Base-by-base conservation (phyloP, 1,284 basidiomycete genomes). In the Microbotryum saponariae region DNA sequence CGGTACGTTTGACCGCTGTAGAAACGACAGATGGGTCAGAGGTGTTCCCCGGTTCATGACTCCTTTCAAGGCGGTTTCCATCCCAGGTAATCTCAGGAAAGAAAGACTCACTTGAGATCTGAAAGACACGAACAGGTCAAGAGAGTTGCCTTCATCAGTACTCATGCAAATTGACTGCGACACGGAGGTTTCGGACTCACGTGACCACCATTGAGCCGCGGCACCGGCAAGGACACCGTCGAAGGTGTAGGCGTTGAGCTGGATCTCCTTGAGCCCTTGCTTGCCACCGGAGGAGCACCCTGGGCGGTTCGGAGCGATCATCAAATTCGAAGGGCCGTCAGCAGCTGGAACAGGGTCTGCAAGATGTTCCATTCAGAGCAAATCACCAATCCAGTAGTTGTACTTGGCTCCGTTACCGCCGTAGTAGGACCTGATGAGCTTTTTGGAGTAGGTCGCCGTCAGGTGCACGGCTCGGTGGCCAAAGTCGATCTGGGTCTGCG, bases 271-370 rank as follows among this genome's bases (percentile, higher is more conserved):
- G 3, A 66, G 33, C 6, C 69, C 70, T 50, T 72, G 70, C 54
- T 70, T 70, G 29, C 70, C 70, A 25, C 70, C 70, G 1, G 57
- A 60, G 3, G 70, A 72, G 63, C 69, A 72, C 1, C 68, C 68
- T 42, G 37, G 6, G 16, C 37, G 37, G 16, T 31, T 31, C 29
- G 29, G 9, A 8, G 8, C 29, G 25, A 16, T 14, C 53, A 57
- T 16, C 14, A 42, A 42, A 42, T 2, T 16, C 14, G 14, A 16
- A 31, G 7, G 14, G 16, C 37, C 14, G 16, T 42, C 37, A 42
- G 37, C 14, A 42, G 14, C 14, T 16, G 37, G 4, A 42, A 14
- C 14, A 2, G 37, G 6, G 37, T 4, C 16, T 0, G 1, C 14
- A 16, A 42, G 37, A 42, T 18, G 12, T 42, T 14, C 12, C 1